Evolutionary conservation across 495 filamentous ascomycete genomes (phyloP).

Genomic region (Diplogelasinospora grovesii): DNA sequence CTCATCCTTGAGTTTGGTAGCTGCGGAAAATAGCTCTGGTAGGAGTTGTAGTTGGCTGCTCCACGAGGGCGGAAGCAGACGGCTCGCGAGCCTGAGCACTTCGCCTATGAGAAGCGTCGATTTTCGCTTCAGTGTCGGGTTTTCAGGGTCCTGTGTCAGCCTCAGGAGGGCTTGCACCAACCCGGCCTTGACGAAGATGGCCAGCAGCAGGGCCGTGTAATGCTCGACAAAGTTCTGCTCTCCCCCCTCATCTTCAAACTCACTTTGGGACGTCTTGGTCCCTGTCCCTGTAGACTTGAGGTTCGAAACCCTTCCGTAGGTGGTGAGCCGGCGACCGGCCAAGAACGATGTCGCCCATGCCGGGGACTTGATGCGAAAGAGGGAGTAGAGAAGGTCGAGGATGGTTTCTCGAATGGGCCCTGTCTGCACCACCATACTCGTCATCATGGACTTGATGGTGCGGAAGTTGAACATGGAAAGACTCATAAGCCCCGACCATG

Average conservation of each 20-base stretch:
- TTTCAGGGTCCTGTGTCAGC: constrained; percentile 62
- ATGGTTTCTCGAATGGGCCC: constrained; percentile 61
- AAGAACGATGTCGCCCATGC: constrained; percentile 96
- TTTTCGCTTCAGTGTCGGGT: constrained; percentile 75
- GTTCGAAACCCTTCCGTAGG: constrained; percentile 86
- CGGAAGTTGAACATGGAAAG: constrained; percentile 80
- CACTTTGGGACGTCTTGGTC: constrained; percentile 38
- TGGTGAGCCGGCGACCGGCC: constrained; percentile 85
- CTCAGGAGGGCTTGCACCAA: constrained; percentile 71
- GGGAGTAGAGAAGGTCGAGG: constrained; percentile 82
- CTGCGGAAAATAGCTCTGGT: constrained; percentile 71
- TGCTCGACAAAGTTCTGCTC: constrained; percentile 85
- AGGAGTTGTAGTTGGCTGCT: constrained; percentile 78
- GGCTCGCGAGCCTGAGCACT: constrained; percentile 79
- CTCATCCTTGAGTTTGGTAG: constrained; percentile 60
- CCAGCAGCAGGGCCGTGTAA: constrained; percentile 84
- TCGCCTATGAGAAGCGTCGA: constrained; percentile 86
- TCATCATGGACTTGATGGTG: constrained; percentile 72
- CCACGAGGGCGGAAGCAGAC: constrained; percentile 69
- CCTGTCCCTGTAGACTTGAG: constrained; percentile 50
- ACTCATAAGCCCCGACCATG: constrained; percentile 86
- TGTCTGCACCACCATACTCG: constrained; percentile 67
- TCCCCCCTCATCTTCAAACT: constrained; percentile 56
- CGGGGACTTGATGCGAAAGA: constrained; percentile 88
- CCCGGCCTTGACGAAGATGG: constrained; percentile 76